phyloP scores from a whole-genome alignment of 352 stramenopile genomes.

The Pythium aquatile region DNA sequence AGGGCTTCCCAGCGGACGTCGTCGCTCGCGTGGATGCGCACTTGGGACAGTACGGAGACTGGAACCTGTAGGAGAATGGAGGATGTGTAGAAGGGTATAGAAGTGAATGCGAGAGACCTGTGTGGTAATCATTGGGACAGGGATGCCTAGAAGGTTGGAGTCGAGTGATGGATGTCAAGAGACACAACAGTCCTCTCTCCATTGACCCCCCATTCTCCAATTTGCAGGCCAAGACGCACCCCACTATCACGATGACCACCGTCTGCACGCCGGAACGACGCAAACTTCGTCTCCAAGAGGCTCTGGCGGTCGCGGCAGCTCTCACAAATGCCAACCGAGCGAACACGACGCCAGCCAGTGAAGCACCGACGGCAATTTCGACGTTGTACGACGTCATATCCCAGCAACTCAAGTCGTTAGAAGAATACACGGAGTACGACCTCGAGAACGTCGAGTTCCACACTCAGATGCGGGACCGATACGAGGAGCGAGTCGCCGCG shows the following conservation, averaged over 20 bases:
- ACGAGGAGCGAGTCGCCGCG: not conserved
- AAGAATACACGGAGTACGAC: not conserved
- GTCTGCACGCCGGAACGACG: too few species aligned
- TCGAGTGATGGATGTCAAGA: not conserved
- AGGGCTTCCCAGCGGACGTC: conserved; percentile 67
- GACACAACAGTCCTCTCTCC: not conserved
- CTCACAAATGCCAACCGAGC: not conserved
- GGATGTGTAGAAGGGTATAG: not conserved
- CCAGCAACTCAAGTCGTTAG: not conserved
- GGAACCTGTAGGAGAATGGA: conserved; percentile 29
- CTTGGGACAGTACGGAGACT: conserved; percentile 60
- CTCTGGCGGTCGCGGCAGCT: too few species aligned
- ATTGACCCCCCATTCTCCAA: not conserved
- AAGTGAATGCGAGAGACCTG: conserved; percentile 3
- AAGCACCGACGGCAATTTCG: not conserved
- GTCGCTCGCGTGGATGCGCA: conserved; percentile 67
- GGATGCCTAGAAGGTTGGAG: not conserved
- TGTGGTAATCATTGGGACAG: not conserved
- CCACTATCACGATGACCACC: not conserved
- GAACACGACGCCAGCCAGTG: not conserved
- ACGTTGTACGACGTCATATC: not conserved
- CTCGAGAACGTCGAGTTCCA: not conserved
- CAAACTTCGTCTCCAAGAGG: not conserved
- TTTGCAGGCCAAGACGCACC: not conserved
- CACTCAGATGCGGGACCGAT: not conserved